Evolutionary conservation across 2,329 filamentous ascomycete species (phyloP).

Genomic region (Gremmenia infestans): DNA sequence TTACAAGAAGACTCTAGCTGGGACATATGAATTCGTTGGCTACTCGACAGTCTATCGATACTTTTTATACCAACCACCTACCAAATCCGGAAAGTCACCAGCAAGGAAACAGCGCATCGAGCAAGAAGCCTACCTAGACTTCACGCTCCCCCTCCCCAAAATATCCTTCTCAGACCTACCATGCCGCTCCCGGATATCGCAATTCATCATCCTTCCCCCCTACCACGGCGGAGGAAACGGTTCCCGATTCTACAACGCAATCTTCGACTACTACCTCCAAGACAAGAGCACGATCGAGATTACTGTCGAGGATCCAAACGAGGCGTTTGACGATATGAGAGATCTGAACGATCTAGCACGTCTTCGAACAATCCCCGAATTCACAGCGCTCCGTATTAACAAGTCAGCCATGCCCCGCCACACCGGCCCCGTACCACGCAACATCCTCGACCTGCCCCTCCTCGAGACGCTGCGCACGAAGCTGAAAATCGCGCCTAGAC

Average conservation of each 20-base stretch:
- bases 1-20: conserved; percentile 58
- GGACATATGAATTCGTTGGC: conserved; percentile 76
- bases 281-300: conserved; percentile 67
- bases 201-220: conserved; percentile 86
- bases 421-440: conserved; percentile 42
- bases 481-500: conserved; percentile 69
- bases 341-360: conserved; percentile 68
- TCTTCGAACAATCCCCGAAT: conserved; percentile 55
- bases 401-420: conserved; percentile 44
- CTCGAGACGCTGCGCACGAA: conserved; percentile 53
- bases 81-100: conserved; percentile 38
- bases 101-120: conserved; percentile 31
- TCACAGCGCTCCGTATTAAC: conserved; percentile 52
- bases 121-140: conserved; percentile 27
- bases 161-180: conserved; percentile 55
- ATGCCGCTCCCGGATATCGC: conserved; percentile 79
- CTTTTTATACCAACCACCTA: conserved; percentile 56
- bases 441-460: conserved; percentile 53
- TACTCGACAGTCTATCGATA: conserved; percentile 90
- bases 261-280: conserved; percentile 65
- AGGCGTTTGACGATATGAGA: conserved; percentile 74
- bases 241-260: conserved; percentile 71
- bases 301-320: conserved; percentile 91
- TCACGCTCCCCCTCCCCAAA: conserved; percentile 35
- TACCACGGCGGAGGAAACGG: conserved; percentile 81